Conservation (phyloP, 2,329 filamentous ascomycete species). For the Botrytis hyacinthi region DNA sequence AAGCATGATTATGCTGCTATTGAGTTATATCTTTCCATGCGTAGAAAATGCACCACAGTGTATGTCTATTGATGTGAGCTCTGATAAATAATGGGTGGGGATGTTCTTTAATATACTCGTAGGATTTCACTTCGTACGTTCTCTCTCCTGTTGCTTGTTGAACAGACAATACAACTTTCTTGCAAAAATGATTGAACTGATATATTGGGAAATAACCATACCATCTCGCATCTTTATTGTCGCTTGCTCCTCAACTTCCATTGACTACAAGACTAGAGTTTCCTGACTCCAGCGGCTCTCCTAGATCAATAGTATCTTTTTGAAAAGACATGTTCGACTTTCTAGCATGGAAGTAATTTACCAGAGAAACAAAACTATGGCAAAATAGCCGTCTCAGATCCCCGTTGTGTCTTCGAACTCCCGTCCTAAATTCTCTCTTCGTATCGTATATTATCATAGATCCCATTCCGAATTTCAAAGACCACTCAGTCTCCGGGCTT, state of each 20-base stretch:
- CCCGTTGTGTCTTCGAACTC: neutral
- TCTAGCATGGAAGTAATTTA: rapidly evolving
- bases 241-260: neutral
- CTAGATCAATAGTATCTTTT: neutral
- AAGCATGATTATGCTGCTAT: too few relatives aligned
- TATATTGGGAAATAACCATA: neutral
- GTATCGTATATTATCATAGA: neutral
- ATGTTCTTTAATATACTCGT: neutral
- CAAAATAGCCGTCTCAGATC: neutral
- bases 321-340: neutral
- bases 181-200: neutral
- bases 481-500: neutral
- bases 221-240: neutral
- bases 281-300: neutral
- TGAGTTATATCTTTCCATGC: too few relatives aligned
- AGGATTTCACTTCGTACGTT: too few relatives aligned
- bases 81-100: neutral
- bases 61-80: neutral
- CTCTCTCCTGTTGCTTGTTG: neutral
- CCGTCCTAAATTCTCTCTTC: neutral
- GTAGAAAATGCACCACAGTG: neutral
- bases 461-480: neutral
- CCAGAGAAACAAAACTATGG: neutral
- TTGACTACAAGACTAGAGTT: neutral
- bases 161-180: too few relatives aligned